A percentile compares a stretch with the other conserved stretches of the same genome.
phyloP scores from a whole-genome alignment of 495 filamentous ascomycete species.

The Poronia punctata region DNA sequence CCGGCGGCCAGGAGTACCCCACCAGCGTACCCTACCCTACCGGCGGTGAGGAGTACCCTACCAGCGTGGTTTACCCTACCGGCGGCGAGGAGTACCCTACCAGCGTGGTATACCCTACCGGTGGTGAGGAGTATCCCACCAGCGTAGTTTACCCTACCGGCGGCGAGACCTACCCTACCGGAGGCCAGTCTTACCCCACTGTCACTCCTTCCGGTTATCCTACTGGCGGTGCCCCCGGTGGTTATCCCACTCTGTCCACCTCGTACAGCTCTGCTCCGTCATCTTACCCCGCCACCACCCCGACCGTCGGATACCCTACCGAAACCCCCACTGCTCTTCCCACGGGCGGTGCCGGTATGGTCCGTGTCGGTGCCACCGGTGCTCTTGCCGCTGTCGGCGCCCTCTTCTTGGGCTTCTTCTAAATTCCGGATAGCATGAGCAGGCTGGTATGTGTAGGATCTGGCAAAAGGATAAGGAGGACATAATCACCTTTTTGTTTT shows the following conservation, averaged over 20 bases:
- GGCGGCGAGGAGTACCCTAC: not conserved
- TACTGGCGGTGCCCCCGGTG: not conserved
- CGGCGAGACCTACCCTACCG: not conserved
- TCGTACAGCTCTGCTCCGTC: slow-evolving; percentile 3
- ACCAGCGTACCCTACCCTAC: not conserved
- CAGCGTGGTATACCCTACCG: not conserved
- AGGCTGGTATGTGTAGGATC: too few relatives aligned
- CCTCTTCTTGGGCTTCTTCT: slow-evolving; percentile 20
- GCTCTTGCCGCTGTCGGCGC: slow-evolving; percentile 16
- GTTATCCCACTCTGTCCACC: slow-evolving; percentile 10
- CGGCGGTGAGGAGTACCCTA: not conserved
- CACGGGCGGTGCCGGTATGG: slow-evolving; percentile 16
- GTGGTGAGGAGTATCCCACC: not conserved
- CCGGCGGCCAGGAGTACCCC: not conserved
- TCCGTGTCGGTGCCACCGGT: slow-evolving; percentile 17
- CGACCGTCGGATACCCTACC: slow-evolving; percentile 1
- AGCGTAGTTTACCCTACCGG: not conserved
- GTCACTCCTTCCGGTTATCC: not conserved
- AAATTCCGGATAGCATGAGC: slow-evolving; percentile 7
- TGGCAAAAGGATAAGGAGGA: too few relatives aligned
- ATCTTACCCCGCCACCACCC: slow-evolving; percentile 2
- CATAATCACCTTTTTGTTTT: too few relatives aligned
- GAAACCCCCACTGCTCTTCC: slow-evolving; percentile 7
- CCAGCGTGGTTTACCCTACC: not conserved
- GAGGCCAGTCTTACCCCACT: slow-evolving; percentile 1